Conservation (phyloP, 106 monocot genomes). For the Triglochin maritima region DNA sequence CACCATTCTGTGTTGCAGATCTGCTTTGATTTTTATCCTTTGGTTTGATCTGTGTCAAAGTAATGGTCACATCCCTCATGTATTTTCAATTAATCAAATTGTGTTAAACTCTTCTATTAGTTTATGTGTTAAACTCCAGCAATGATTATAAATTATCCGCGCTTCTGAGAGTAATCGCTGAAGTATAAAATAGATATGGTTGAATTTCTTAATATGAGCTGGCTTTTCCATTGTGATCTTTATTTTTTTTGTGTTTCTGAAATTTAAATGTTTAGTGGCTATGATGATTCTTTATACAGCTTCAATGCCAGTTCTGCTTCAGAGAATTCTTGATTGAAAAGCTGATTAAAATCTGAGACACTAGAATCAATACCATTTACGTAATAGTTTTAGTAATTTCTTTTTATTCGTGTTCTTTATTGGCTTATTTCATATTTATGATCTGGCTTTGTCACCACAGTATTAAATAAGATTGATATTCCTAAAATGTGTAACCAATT, state of each 20-base stretch:
- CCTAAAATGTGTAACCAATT: too few relatives aligned
- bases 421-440: too few relatives aligned
- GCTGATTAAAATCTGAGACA: slow-evolving; percentile 1
- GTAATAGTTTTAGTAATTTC: too few relatives aligned
- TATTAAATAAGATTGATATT: too few relatives aligned
- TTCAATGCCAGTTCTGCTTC: slow-evolving; percentile 8
- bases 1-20: slow-evolving; percentile 9
- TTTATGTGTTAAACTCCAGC: not conserved
- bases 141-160: slow-evolving; percentile 3
- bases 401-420: too few relatives aligned
- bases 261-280: not conserved
- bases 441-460: too few relatives aligned
- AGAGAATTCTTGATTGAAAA: slow-evolving; percentile 6
- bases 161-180: not conserved
- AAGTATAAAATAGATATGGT: not conserved
- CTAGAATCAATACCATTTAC: not conserved
- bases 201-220: slow-evolving; percentile 7
- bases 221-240: not conserved
- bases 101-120: not conserved
- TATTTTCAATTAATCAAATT: not conserved
- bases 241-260: not conserved
- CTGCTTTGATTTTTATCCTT: not conserved
- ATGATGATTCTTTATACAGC: not conserved
- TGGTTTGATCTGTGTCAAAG: slow-evolving; percentile 11
- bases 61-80: not conserved